Evolutionary conservation across 1,139 yeast genomes (phyloP), one percentile per base, ranked within the genome.

Genomic region (Suhomyces bribrorum): DNA sequence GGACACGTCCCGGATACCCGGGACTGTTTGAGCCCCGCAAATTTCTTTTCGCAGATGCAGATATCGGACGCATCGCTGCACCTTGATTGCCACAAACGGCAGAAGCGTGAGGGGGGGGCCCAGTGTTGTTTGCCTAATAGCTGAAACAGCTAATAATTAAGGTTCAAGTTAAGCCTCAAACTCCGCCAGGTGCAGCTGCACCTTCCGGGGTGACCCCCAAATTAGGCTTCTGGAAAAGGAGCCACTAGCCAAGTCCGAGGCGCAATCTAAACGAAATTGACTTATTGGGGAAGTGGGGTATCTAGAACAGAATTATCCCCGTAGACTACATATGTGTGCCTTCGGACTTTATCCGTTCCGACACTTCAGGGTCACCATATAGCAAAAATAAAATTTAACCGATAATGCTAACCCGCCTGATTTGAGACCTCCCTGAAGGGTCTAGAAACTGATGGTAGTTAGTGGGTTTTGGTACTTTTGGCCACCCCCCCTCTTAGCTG

Each of bases 1-100:
- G n/a, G n/a, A n/a, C n/a, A n/a, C n/a, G n/a, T n/a, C n/a, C n/a
- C n/a, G n/a, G n/a, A n/a, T n/a, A n/a, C n/a, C n/a, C n/a, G n/a
- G n/a, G n/a, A n/a, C n/a, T n/a, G n/a, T n/a, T n/a, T n/a, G n/a
- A 28, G 34, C 38, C 37, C 42, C 42, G 42, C 38, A 35, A 28
- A 26, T 24, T 12, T 30, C 32, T 28, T 27, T 30, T 27, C 29
- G 31, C 34, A 29, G 18, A 31, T 31, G 28, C 34, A 23, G 29
- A 27, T 12, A n/a, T n/a, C n/a, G n/a, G n/a, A n/a, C n/a, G n/a
- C n/a, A n/a, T n/a, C n/a, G n/a, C n/a, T n/a, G n/a, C n/a, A n/a
- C n/a, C n/a, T n/a, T n/a, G n/a, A n/a, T n/a, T n/a, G n/a, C n/a
- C n/a, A n/a, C n/a, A n/a, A n/a, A n/a, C n/a, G n/a, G n/a, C n/a